phyloP scores from a whole-genome alignment of 2,329 filamentous ascomycete species.

The Graphilbum fragrans region DNA sequence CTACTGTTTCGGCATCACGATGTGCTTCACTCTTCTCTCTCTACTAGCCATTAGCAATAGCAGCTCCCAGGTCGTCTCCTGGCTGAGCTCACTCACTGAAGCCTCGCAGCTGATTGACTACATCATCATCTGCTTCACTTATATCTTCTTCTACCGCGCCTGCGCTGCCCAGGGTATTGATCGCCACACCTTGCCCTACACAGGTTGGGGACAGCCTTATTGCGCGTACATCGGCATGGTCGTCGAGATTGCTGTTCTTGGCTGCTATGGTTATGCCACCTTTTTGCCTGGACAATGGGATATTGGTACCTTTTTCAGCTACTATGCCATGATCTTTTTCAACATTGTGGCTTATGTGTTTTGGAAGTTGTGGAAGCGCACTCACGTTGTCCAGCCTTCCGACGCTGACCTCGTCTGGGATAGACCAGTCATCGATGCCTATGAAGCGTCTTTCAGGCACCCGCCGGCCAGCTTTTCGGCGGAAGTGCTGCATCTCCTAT shows the following conservation, averaged over 20 bases:
- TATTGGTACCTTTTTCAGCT: conserved; percentile 33
- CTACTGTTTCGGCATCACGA: no score
- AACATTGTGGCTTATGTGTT: no score
- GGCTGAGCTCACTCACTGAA: conserved; percentile 24
- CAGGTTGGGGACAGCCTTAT: conserved; percentile 34
- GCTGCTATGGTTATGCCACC: conserved; percentile 41
- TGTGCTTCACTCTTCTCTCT: conserved; percentile 21
- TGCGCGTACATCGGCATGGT: conserved; percentile 33
- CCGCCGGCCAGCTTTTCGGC: no score
- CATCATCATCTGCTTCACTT: conserved; percentile 23
- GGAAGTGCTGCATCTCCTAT: no score
- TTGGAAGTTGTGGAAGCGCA: no score
- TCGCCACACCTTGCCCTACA: conserved; percentile 21
- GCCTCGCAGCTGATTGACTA: conserved; percentile 28
- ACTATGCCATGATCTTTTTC: conserved; percentile 44
- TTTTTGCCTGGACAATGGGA: conserved; percentile 29
- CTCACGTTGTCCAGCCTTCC: no score
- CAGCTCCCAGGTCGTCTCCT: conserved; percentile 22
- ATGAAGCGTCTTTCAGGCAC: no score
- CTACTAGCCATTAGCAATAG: conserved; percentile 25
- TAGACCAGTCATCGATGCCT: no score
- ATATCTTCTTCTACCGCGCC: conserved; percentile 23
- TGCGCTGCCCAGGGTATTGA: conserved; percentile 22
- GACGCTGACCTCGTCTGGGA: no score
- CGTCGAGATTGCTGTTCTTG: conserved; percentile 28